Conservation (phyloP, 768 basidiomycete genomes). For the Suillus plorans region DNA sequence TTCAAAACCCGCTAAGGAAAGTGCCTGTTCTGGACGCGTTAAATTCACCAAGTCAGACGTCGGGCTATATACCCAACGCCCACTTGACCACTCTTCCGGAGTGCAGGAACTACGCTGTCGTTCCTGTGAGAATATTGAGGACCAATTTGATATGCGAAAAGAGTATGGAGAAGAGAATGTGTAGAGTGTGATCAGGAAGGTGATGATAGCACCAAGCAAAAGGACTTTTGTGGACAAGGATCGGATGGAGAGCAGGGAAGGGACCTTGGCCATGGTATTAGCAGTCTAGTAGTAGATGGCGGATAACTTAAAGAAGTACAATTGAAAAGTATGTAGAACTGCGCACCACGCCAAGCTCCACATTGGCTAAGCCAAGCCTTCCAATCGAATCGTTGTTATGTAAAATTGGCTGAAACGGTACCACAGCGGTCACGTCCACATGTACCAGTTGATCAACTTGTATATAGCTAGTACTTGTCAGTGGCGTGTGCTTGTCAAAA, state of each 20-base stretch:
- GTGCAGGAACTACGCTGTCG: constrained; percentile 32
- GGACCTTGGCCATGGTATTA: constrained; percentile 10
- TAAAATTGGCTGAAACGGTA: too few species aligned
- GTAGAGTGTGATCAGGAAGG: constrained; percentile 28
- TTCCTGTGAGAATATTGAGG: constrained; percentile 21
- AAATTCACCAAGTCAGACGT: constrained; percentile 36
- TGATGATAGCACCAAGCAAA: constrained; percentile 25
- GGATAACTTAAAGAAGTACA: not conserved
- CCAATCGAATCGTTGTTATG: not conserved
- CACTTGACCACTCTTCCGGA: constrained; percentile 35
- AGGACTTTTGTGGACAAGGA: constrained; percentile 23
- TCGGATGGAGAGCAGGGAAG: constrained; percentile 14
- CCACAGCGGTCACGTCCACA: too few species aligned
- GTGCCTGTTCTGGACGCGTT: constrained; percentile 41
- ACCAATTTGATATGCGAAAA: constrained; percentile 19
- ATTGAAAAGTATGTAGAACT: not conserved
- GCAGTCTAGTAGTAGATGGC: not conserved
- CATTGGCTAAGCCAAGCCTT: not conserved
- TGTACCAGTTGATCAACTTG: too few species aligned
- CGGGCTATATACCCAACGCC: constrained; percentile 43
- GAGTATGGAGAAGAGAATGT: constrained; percentile 26
- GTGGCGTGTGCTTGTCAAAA: too few species aligned
- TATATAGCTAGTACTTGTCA: too few species aligned
- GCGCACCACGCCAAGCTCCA: not conserved
- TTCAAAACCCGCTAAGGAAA: constrained; percentile 54